Evolutionary conservation across 1,284 basidiomycete genomes (phyloP), one percentile per base, ranked within the genome.

Genomic region (Rhodotorula sp.): DNA sequence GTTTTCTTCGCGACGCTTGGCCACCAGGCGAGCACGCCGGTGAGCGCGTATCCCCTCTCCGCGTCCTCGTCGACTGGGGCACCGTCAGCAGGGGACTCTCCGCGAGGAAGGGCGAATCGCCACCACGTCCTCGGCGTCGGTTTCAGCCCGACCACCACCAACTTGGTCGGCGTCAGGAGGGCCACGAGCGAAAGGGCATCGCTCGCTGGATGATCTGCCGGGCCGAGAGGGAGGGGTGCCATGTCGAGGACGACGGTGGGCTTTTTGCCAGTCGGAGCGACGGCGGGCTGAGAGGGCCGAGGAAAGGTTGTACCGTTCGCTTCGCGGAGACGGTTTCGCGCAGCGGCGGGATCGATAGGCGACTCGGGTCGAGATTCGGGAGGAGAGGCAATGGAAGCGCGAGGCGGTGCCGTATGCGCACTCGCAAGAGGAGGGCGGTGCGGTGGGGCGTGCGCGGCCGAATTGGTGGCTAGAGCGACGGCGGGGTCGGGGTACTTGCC

Each of bases 61-160:
- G 66, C 42, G 6, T 70, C 71, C 30, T 33, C 54, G 84, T 80
- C 84, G 74, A 83, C 83, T 75, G 80, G 83, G 49, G 80, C 69
- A 4, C 82, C 77, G 66, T 80, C 60, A 74, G 78, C 22, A 79
- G 80, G 24, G 82, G 20, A 18, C 14, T 53, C 64, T 83, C 12
- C 80, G 76, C 30, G 86, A 83, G n/a, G 91, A 86, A 65, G 61
- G 73, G 89, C 83, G 66, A 85, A 86, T 75, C 93, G 88, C 79
- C 91, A 91, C 93, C 95, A 98, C 0, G 95, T 99, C 77, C 91
- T 88, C 5, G 96, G 91, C 0, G 87, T 86, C 1, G 96, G 96
- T 78, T 93, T 95, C 74, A 99, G 81, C 4, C 93, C 95, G 5
- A 98, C 92, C 51, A 99, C 85, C 6, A 99, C 91, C 22, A 99